phyloP scores from a whole-genome alignment of 2,329 filamentous ascomycete species.

The Dendryphion nanum region DNA sequence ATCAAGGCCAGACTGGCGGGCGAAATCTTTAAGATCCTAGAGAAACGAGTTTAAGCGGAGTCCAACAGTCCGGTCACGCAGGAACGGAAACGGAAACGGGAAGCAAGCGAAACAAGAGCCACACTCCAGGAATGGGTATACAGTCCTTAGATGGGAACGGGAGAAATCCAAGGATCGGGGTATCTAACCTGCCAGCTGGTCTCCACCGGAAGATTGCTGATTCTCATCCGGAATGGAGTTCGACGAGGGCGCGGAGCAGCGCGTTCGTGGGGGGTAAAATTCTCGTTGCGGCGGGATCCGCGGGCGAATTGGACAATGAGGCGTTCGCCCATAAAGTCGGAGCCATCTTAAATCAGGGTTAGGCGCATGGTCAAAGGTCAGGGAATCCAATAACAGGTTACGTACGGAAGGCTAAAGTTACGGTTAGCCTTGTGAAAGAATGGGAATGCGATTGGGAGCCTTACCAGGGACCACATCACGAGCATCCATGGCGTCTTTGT shows the following conservation, averaged over 20 bases:
- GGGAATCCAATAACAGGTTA: constrained; percentile 21
- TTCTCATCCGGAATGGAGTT: constrained; percentile 95
- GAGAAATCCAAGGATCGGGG: constrained; percentile 50
- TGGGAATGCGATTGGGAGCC: constrained; percentile 29
- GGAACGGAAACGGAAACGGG: constrained; percentile 10
- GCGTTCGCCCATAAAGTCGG: constrained; percentile 96
- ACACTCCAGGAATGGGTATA: constrained; percentile 41
- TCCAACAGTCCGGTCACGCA: constrained; percentile 35
- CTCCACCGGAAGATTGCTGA: constrained; percentile 93
- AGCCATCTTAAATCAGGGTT: constrained; percentile 68
- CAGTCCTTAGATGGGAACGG: constrained; percentile 31
- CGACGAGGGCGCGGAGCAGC: constrained; percentile 79
- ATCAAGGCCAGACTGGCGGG: constrained; percentile 91
- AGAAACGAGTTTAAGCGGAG: constrained; percentile 75
- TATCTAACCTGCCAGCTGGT: constrained; percentile 99
- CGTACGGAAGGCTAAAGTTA: constrained; percentile 54
- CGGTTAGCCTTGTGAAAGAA: constrained; percentile 22
- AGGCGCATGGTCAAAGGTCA: constrained; percentile 9
- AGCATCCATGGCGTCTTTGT: constrained; percentile 97
- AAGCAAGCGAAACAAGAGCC: constrained; percentile 36
- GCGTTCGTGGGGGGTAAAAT: constrained; percentile 62
- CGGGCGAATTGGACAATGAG: constrained; percentile 98
- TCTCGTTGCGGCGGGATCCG: constrained; percentile 71
- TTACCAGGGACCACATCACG: constrained; percentile 97
- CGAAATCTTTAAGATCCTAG: constrained; percentile 99